Percentiles rank a stretch among this genome's conserved stretches.
Evolutionary conservation across 179 eudicot species (phyloP).

Genomic region (Silene vulgaris): DNA sequence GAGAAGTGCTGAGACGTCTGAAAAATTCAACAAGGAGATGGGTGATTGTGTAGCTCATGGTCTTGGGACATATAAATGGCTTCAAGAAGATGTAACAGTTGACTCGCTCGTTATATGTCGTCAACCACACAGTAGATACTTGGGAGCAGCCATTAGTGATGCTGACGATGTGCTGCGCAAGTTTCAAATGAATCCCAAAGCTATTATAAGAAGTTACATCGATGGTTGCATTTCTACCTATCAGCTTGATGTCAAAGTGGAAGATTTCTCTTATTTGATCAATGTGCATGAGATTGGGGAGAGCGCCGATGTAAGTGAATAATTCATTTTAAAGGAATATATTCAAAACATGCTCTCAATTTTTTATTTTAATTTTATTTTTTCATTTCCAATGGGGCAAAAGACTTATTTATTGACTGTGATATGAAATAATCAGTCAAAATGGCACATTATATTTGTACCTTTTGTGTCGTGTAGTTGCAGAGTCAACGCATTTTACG

Average conservation of each 20-base stretch:
- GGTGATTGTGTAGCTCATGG: slow-evolving; percentile 58
- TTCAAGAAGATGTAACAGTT: slow-evolving; percentile 54
- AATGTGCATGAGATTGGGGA: slow-evolving; percentile 67
- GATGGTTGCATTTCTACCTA: slow-evolving; percentile 34
- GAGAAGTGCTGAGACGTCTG: slow-evolving; percentile 45
- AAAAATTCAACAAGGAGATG: slow-evolving; percentile 35
- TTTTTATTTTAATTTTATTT: too few relatives aligned
- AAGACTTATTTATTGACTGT: too few relatives aligned
- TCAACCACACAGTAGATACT: slow-evolving; percentile 34
- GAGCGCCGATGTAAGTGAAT: slow-evolving; percentile 46
- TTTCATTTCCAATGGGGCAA: too few relatives aligned
- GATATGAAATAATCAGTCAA: too few relatives aligned
- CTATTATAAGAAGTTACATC: slow-evolving; percentile 30
- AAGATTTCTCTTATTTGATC: slow-evolving; percentile 38
- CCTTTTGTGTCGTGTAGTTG: too few relatives aligned
- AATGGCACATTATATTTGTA: too few relatives aligned
- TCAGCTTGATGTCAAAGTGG: slow-evolving; percentile 41
- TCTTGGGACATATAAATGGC: slow-evolving; percentile 95
- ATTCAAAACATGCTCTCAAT: background rate
- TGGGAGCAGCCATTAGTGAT: slow-evolving; percentile 59
- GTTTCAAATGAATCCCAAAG: slow-evolving; percentile 42
- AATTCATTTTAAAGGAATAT: background rate
- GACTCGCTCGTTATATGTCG: slow-evolving; percentile 46
- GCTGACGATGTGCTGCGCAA: slow-evolving; percentile 48
- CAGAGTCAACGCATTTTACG: too few relatives aligned